Evolutionary conservation across 805 yeast genomes (phyloP).

Genomic region (Sungouiozyma intestinalis): DNA sequence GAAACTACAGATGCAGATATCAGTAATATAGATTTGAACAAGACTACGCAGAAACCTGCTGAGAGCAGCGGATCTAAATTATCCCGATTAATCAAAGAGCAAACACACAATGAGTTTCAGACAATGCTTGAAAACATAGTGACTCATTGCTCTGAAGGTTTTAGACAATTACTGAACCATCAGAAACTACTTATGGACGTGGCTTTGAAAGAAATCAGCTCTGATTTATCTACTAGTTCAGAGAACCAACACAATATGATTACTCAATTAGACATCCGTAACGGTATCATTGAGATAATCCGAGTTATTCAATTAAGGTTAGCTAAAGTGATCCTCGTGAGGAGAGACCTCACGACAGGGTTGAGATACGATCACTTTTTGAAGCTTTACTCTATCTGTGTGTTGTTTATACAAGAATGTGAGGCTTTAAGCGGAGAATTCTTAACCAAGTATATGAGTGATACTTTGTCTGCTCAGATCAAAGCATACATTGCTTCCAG

Average conservation of each 20-base stretch:
- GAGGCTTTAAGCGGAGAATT: slow-evolving; percentile 69
- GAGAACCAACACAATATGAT: slow-evolving; percentile 29
- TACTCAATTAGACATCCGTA: slow-evolving; percentile 55
- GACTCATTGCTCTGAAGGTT: slow-evolving; percentile 56
- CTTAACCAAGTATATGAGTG: slow-evolving; percentile 49
- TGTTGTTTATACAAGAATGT: slow-evolving; percentile 68
- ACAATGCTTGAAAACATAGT: slow-evolving; percentile 53
- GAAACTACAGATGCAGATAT: neutral
- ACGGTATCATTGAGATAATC: slow-evolving; percentile 55
- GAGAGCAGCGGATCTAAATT: slow-evolving; percentile 30
- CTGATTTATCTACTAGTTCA: slow-evolving; percentile 17
- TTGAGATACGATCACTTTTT: slow-evolving; percentile 52
- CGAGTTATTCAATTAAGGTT: slow-evolving; percentile 65
- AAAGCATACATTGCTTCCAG: slow-evolving; percentile 45
- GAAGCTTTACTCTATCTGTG: slow-evolving; percentile 52
- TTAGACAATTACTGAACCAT: slow-evolving; percentile 64
- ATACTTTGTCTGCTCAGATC: slow-evolving; percentile 56
- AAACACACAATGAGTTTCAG: slow-evolving; percentile 70
- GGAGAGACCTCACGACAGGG: slow-evolving; percentile 59
- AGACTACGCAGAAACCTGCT: slow-evolving; percentile 3
- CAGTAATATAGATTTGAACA: neutral
- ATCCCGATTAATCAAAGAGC: slow-evolving; percentile 43
- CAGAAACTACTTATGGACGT: slow-evolving; percentile 70
- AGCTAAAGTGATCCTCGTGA: slow-evolving; percentile 65
- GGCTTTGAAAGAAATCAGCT: slow-evolving; percentile 38